Evolutionary conservation across 1,139 yeast species (phyloP).

Genomic region (Geotrichum citri-aurantii): DNA sequence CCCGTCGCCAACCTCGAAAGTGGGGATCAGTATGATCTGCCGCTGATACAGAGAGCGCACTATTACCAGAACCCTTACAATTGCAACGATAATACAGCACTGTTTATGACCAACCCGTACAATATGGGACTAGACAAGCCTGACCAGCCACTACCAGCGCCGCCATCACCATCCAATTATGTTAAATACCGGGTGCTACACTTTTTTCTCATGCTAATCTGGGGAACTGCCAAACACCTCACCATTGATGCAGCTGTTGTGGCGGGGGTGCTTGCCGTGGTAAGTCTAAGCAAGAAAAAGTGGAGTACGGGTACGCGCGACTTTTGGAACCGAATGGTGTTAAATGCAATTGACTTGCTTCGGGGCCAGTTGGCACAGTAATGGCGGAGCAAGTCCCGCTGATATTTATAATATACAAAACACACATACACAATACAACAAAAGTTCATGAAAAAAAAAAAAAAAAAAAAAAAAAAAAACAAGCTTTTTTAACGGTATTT

Average conservation of each 20-base stretch:
- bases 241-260: slow-evolving; percentile 3
- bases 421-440: no score
- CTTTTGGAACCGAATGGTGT: background rate
- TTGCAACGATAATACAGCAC: background rate
- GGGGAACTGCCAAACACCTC: slow-evolving; percentile 8
- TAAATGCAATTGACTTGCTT: background rate
- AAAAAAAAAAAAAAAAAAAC: no score
- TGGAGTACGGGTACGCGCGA: background rate
- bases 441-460: no score
- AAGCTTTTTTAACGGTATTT: no score
- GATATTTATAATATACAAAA: background rate
- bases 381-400: background rate
- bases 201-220: background rate
- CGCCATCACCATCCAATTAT: background rate
- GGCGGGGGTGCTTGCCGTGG: background rate
- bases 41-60: background rate
- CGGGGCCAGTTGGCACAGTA: background rate
- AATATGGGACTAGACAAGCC: background rate
- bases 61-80: background rate
- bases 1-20: background rate
- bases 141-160: background rate
- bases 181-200: background rate
- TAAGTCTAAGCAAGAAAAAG: background rate
- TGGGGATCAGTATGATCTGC: background rate
- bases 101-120: background rate